A percentile compares a stretch with the other conserved stretches of the same genome.
These are phyloP conservation scores for Tympanopsis confertula DNA, from an alignment of 2,329 filamentous ascomycete species.

Conservation along the genomic window DNA sequence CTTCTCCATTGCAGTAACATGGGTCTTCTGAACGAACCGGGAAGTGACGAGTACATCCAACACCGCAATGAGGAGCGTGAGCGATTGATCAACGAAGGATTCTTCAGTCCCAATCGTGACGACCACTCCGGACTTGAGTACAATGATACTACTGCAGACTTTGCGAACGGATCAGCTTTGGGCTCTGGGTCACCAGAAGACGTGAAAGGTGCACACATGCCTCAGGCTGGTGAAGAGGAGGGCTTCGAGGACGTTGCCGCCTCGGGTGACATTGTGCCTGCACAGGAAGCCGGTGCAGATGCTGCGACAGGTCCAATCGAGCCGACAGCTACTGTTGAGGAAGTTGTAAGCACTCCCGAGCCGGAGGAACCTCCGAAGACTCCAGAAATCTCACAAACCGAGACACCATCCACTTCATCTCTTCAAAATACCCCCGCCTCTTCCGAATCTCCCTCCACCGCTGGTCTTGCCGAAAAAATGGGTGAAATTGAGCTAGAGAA, in stretches of 20 bases:
- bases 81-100: slow-evolving; percentile 65
- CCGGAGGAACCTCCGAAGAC: background rate
- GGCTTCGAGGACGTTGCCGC: background rate
- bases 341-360: background rate
- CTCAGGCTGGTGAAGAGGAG: slow-evolving; percentile 1
- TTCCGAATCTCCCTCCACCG: background rate
- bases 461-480: background rate
- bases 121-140: slow-evolving; percentile 14
- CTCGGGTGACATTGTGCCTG: background rate
- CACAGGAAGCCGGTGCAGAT: background rate
- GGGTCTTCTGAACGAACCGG: slow-evolving; percentile 83
- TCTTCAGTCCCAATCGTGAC: slow-evolving; percentile 38
- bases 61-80: slow-evolving; percentile 73
- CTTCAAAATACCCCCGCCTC: too few relatives aligned
- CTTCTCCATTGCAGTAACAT: slow-evolving; percentile 97
- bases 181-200: slow-evolving; percentile 54
- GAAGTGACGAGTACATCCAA: slow-evolving; percentile 76
- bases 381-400: background rate
- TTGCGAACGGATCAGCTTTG: slow-evolving; percentile 29
- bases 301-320: background rate
- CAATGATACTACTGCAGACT: slow-evolving; percentile 19
- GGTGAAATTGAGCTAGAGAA: background rate
- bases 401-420: too few relatives aligned
- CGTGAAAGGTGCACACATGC: slow-evolving; percentile 17
- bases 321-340: background rate